Base-by-base conservation (phyloP, 2,329 filamentous ascomycete species). In the Trichoderma sp. region DNA sequence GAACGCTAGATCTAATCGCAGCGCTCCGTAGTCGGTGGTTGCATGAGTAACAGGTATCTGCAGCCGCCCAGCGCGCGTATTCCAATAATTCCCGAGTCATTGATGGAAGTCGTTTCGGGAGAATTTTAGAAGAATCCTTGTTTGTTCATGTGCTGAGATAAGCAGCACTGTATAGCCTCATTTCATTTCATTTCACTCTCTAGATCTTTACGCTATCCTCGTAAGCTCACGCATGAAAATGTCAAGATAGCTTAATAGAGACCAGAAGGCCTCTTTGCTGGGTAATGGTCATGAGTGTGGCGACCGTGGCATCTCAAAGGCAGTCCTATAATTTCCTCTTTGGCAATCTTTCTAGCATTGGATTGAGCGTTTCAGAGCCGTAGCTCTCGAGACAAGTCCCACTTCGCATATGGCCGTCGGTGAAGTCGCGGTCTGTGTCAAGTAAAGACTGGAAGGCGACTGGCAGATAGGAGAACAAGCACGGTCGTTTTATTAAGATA, bases 1-100 rank as follows among this genome's bases (percentile, higher is more conserved):
- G 7, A n/a, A 21, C 40, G 29, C 62, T 57, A 57, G 52, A 57
- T 67, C 21, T 33, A 8, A 35, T 52, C 40, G 55, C 63, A 66
- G 21, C 13, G 19, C 40, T 59, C 63, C 63, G 55, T 37, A 49
- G 55, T 67, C 63, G 63, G 63, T 37, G 55, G 8, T 40, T 24
- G 4, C 11, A 19, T 24, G 19, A 5, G 47, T 21, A 49, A 43
- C 7, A 43, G 40, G 40, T 66, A 37, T n/a, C 4, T 4, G 35
- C 8, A 29, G 29, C 31, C 61, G 21, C 31, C 57, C 53, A 56
- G 53, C 14, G 57, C 35, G 57, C 31, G 57, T 59, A 33, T 40
- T 59, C 21, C 8, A 40, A 14, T 27, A 6, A 24, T 21, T 52
- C 16, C 24, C 31, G 63, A 66, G 53, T 66, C 63, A 66, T 66